These are phyloP conservation scores for Sapria himalayana DNA, from an alignment of 345 rosid species.

Conservation along the genomic window DNA sequence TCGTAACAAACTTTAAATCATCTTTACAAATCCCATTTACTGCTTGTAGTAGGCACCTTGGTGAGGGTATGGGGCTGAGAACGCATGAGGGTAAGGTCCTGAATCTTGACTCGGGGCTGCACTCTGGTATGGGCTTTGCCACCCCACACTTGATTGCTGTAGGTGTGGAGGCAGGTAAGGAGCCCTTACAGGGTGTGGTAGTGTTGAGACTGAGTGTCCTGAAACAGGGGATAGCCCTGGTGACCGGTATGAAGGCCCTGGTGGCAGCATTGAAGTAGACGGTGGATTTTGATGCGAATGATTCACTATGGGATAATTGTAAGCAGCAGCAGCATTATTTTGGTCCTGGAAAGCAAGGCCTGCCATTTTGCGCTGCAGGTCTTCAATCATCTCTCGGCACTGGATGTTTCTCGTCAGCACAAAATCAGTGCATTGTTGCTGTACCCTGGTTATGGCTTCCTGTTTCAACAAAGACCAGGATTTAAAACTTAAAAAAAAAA, in stretches of 20 bases:
- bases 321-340: slow-evolving; percentile 31
- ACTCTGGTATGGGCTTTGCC: slow-evolving; percentile 82
- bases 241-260: slow-evolving; percentile 56
- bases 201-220: slow-evolving; percentile 26
- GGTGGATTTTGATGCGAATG: slow-evolving; percentile 34
- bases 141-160: slow-evolving; percentile 68
- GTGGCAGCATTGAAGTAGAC: slow-evolving; percentile 18
- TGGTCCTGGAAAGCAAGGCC: slow-evolving; percentile 84
- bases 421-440: slow-evolving; percentile 97
- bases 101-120: slow-evolving; percentile 55
- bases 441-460: slow-evolving; percentile 89
- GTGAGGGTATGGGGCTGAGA: slow-evolving; percentile 47
- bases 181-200: slow-evolving; percentile 30
- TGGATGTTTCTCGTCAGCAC: slow-evolving; percentile 94
- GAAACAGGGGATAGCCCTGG: slow-evolving; percentile 35
- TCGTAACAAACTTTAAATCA: too few relatives aligned
- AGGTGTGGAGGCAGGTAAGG: slow-evolving; percentile 44
- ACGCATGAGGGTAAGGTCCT: slow-evolving; percentile 36
- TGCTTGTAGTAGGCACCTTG: slow-evolving; percentile 76
- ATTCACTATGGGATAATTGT: slow-evolving; percentile 39
- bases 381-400: slow-evolving; percentile 93
- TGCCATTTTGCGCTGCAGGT: slow-evolving; percentile 76
- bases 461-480: slow-evolving; percentile 11
- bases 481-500: neutral
- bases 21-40: too few relatives aligned